Conservation (phyloP, 495 filamentous ascomycete species). For the Articulospora tetracladia region DNA sequence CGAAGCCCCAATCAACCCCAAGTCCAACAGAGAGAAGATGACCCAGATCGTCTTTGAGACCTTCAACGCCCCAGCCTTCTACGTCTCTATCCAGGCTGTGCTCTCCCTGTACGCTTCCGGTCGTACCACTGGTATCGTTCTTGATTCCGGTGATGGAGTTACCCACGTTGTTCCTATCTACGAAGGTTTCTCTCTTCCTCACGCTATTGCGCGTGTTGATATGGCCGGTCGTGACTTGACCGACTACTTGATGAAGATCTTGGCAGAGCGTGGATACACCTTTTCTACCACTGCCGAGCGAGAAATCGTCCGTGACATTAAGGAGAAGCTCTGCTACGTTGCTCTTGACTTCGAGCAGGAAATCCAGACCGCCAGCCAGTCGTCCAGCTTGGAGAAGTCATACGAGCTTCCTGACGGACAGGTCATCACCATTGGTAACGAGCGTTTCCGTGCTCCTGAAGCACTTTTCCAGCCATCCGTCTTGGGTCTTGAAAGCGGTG, state of each 20-base stretch:
- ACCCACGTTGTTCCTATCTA: conserved; percentile 99
- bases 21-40: conserved; percentile 99
- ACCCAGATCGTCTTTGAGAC: conserved; percentile 99
- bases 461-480: conserved; percentile 99
- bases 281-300: conserved; percentile 99
- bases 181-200: conserved; percentile 98
- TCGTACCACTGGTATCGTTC: conserved; percentile 99
- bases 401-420: conserved; percentile 99
- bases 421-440: conserved; percentile 99
- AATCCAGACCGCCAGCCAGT: conserved; percentile 98
- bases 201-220: conserved; percentile 99
- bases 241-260: conserved; percentile 99
- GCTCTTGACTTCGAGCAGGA: conserved; percentile 99
- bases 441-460: conserved; percentile 99
- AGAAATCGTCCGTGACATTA: conserved; percentile 99
- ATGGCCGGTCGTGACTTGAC: conserved; percentile 99
- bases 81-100: conserved; percentile 99
- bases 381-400: conserved; percentile 96
- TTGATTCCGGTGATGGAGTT: conserved; percentile 99
- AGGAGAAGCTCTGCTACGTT: conserved; percentile 99
- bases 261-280: conserved; percentile 97
- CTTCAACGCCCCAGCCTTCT: conserved; percentile 99
- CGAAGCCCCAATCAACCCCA: conserved; percentile 99
- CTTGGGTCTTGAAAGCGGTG: conserved; percentile 94
- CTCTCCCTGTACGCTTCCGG: conserved; percentile 98